Base-by-base conservation (phyloP, 352 stramenopile genomes). In the Globisporangium irregulare region DNA sequence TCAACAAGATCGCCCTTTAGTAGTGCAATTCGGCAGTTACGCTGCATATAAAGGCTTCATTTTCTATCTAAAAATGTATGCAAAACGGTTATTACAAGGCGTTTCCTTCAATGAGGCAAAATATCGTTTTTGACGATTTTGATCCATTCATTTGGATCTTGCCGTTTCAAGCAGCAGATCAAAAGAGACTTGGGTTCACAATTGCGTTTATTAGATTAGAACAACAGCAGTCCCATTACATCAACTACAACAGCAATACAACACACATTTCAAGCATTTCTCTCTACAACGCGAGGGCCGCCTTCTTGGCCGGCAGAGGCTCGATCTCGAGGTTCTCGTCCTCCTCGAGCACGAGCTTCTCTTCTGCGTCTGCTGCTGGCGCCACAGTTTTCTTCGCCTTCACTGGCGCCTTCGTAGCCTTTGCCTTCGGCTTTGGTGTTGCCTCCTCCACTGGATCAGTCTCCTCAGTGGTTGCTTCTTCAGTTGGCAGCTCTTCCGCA, bases 291-390 rank as follows among this genome's bases (percentile, higher is more conserved):
- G 27, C 29, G 55, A 29, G 43, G 6, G 15, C 7, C 41, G 29
- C 29, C 29, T 61, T 61, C 29, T 25, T 43, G 29, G 29, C 12
- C 55, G 55, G 55, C 55, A 46, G 20, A n/a, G 55, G 29, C 29
- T 61, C 55, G 18, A 61, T 61, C 2, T 61, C 55, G 7, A 61
- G 32, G 8, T 61, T 29, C 29, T 61, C 55, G 2, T 61, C 55
- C 18, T 48, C 27, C 27, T 60, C 55, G 7, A 60, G 55, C 27
- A 41, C 54, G 25, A 41, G 54, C 54, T 12, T 18, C 14, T 59
- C 54, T 22, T 60, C 55, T 22, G 25, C 25, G 12, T 14, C 14
- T 12, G 14, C 55, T 58, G 53, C 53, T 60, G 29, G 55, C 27
- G 34, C 34, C 1, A 7, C 29, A 5, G 27, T 61, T 20, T 61